These are phyloP conservation scores for Marasmius sp. DNA, from an alignment of 1,284 basidiomycete genomes.

Conservation along the genomic window DNA sequence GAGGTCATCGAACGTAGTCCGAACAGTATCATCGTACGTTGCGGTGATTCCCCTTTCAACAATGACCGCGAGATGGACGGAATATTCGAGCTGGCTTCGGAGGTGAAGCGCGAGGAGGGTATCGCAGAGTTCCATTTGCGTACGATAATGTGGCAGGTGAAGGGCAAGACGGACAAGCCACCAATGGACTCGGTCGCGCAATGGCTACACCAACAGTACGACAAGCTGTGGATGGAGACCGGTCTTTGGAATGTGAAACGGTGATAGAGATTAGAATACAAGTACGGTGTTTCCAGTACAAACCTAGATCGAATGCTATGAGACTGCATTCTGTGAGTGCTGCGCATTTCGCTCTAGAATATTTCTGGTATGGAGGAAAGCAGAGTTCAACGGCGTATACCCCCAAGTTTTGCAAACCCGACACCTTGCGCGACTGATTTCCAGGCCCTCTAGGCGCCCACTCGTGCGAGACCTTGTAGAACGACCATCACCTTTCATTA, in stretches of 20 bases:
- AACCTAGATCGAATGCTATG: too few relatives aligned
- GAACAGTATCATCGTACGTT: constrained; percentile 15
- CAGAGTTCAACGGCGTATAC: too few relatives aligned
- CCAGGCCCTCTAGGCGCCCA: too few relatives aligned
- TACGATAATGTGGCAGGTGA: constrained; percentile 15
- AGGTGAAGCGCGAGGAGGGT: constrained; percentile 15
- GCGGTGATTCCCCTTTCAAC: constrained; percentile 17
- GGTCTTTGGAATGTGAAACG: constrained; percentile 14
- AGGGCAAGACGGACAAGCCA: constrained; percentile 12
- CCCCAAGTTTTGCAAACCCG: too few relatives aligned
- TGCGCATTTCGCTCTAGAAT: too few relatives aligned
- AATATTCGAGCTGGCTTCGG: constrained; percentile 16
- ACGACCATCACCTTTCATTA: too few relatives aligned
- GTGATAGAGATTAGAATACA: not conserved
- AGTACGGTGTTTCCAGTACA: too few relatives aligned
- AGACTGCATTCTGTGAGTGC: too few relatives aligned
- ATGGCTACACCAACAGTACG: constrained; percentile 17
- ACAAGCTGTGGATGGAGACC: constrained; percentile 17
- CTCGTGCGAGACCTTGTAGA: too few relatives aligned
- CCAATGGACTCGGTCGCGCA: constrained; percentile 2
- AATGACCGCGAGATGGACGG: constrained; percentile 14
- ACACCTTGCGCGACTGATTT: too few relatives aligned
- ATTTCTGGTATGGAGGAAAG: too few relatives aligned
- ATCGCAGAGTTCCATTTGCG: constrained; percentile 18
- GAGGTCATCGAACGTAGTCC: constrained; percentile 16